phyloP scores from a whole-genome alignment of 2,329 filamentous ascomycete genomes.

The Chaetomiaceae sp. region DNA sequence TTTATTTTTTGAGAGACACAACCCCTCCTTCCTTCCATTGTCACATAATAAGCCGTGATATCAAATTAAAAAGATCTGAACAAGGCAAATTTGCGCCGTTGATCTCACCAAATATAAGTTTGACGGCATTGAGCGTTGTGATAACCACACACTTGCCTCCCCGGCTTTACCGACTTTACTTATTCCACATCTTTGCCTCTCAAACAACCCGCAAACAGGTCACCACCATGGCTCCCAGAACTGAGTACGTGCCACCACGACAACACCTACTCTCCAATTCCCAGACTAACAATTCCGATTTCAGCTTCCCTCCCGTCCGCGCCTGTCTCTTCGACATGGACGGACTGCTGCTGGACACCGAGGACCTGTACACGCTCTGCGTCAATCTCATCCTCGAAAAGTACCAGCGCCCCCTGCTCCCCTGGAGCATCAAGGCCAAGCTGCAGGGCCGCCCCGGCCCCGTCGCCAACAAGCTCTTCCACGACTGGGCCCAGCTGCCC shows the following conservation, averaged over 20 bases:
- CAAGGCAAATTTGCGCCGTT: too few relatives aligned
- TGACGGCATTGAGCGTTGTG: too few relatives aligned
- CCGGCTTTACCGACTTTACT: not conserved
- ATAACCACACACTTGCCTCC: not conserved
- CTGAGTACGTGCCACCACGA: constrained; percentile 27
- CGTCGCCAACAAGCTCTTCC: constrained; percentile 51
- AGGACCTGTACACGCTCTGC: constrained; percentile 80
- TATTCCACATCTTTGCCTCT: not conserved
- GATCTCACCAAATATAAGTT: too few relatives aligned
- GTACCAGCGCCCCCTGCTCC: constrained; percentile 69
- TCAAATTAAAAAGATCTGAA: too few relatives aligned
- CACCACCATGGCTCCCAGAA: constrained; percentile 29
- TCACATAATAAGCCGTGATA: too few relatives aligned
- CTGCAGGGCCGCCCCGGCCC: constrained; percentile 58
- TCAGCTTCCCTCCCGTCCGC: constrained; percentile 70
- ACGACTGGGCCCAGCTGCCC: constrained; percentile 81
- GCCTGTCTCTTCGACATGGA: constrained; percentile 99
- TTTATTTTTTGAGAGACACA: too few relatives aligned
- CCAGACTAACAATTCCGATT: not conserved
- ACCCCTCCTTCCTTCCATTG: too few relatives aligned
- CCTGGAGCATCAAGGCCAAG: constrained; percentile 91
- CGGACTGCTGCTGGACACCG: constrained; percentile 87
- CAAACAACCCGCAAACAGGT: not conserved
- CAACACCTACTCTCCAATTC: not conserved
- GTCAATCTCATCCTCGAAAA: constrained; percentile 77